A percentile compares a stretch with the other conserved stretches of the same genome.
phyloP scores from a whole-genome alignment of 805 yeast species.

The Cyberlindnera veronae region DNA sequence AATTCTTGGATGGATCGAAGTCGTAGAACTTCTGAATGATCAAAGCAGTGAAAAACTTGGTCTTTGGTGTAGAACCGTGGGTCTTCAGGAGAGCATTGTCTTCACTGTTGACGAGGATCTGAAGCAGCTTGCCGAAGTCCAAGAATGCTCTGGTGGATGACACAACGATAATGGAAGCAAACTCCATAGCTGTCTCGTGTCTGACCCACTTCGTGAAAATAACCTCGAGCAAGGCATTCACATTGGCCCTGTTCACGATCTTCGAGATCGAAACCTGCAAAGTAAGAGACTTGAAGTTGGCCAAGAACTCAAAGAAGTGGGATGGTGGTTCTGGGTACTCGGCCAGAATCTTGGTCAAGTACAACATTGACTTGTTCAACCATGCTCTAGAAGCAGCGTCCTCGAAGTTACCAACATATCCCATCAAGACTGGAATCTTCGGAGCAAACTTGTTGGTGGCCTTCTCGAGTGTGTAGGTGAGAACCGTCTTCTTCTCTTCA shows the following conservation, averaged over 20 bases:
- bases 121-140: slow-evolving; percentile 53
- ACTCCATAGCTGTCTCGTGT: slow-evolving; percentile 40
- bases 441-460: slow-evolving; percentile 30
- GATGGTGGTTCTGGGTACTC: slow-evolving; percentile 35
- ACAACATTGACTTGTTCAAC: slow-evolving; percentile 56
- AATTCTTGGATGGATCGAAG: slow-evolving; percentile 41
- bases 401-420: slow-evolving; percentile 5
- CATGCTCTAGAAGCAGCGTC: slow-evolving; percentile 36
- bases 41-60: slow-evolving; percentile 43
- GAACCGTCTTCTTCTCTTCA: slow-evolving; percentile 24
- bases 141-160: slow-evolving; percentile 35
- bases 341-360: slow-evolving; percentile 61
- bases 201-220: slow-evolving; percentile 49
- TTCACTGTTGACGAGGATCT: slow-evolving; percentile 57
- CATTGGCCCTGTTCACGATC: slow-evolving; percentile 40
- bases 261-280: slow-evolving; percentile 34
- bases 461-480: slow-evolving; percentile 29
- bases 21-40: slow-evolving; percentile 47
- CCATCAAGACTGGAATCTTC: slow-evolving; percentile 27
- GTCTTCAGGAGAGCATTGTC: slow-evolving; percentile 32
- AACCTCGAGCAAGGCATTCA: slow-evolving; percentile 67
- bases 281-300: slow-evolving; percentile 32
- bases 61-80: slow-evolving; percentile 24
- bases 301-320: slow-evolving; percentile 33
- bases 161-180: slow-evolving; percentile 38